Base-by-base conservation (phyloP, 164 flowering plant species). In the Tinospora cordifolia region DNA sequence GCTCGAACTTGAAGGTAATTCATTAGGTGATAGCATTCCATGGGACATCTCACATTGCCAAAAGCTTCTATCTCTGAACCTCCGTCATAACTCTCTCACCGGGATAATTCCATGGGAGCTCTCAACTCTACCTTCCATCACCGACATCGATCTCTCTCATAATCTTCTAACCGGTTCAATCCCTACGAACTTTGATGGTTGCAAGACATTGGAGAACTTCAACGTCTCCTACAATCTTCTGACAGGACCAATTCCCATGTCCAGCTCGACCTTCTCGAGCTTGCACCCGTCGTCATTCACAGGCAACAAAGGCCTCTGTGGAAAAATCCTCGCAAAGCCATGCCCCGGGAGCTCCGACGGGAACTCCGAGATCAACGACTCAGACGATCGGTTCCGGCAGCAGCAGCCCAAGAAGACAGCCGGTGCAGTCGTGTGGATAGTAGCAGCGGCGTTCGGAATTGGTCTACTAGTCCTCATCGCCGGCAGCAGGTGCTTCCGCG, bases 21-120 rank as follows among this genome's bases (percentile, higher is more conserved):
- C 62, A 3, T 73, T 95, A 22, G 83, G 66, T 15, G 97, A 93
- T 0, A 78, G 81, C 75, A 86, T 95, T 58, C 96, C 99, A 0
- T 84, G 87, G 87, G 89, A 90, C 40, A 84, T 95, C 38, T 86
- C 78, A 24, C 88, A 86, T 76, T 95, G 99, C 71, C 79, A 77
- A 81, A 90, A 87, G 86, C 92, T 95, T 38, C 54, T 92, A 0
- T 63, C 57, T 25, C 38, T 95, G 73, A 89, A 86, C 39, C 75
- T 92, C 2, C 71, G 84, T 26, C 62, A 78, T 0, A 95, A 95
- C 71, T 73, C 76, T 12, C 81, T 95, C 6, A 76, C 90, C 13
- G 96, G 98, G 0, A 84, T 82, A 0, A 94, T 94, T 49, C 99
- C 99, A 0, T 85, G 85, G 88, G 93, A 92, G 73, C 79, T 95